Percentiles rank a stretch among this genome's conserved stretches.
phyloP scores from a whole-genome alignment of 805 yeast species.

The Cyberlindnera mrakii region DNA sequence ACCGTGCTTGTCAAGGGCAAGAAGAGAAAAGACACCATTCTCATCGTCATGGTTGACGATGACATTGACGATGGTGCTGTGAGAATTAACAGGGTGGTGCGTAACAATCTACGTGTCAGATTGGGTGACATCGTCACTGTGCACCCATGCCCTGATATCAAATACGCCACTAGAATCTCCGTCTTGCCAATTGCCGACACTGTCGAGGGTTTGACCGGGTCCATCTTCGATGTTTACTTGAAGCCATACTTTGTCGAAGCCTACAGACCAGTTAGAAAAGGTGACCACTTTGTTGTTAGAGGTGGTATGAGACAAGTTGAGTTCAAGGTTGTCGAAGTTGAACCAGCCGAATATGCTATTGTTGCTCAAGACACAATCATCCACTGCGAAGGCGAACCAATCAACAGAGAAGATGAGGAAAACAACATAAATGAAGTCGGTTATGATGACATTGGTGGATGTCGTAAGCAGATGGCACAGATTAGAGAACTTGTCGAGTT shows the following conservation, averaged over 20 bases:
- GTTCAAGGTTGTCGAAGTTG: slow-evolving; percentile 96
- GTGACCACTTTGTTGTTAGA: slow-evolving; percentile 92
- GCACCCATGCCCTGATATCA: slow-evolving; percentile 97
- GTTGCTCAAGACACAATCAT: slow-evolving; percentile 98
- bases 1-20: slow-evolving; percentile 96
- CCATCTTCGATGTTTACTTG: slow-evolving; percentile 89
- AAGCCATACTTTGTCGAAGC: slow-evolving; percentile 99
- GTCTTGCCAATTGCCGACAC: slow-evolving; percentile 97
- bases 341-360: slow-evolving; percentile 94
- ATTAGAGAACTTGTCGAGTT: slow-evolving; percentile 97
- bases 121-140: slow-evolving; percentile 88
- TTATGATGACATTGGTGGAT: slow-evolving; percentile 98
- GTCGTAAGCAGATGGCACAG: slow-evolving; percentile 99
- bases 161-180: slow-evolving; percentile 90
- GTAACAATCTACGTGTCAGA: slow-evolving; percentile 91
- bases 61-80: slow-evolving; percentile 95
- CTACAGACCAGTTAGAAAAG: slow-evolving; percentile 96
- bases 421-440: slow-evolving; percentile 95
- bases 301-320: slow-evolving; percentile 99
- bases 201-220: slow-evolving; percentile 95
- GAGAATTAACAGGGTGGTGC: slow-evolving; percentile 89
- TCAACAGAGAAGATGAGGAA: slow-evolving; percentile 96
- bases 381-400: slow-evolving; percentile 99
- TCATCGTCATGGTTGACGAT: slow-evolving; percentile 93
- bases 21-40: slow-evolving; percentile 95